Conservation (phyloP, 306 rosid species). For the Cucurbita pepo region DNA sequence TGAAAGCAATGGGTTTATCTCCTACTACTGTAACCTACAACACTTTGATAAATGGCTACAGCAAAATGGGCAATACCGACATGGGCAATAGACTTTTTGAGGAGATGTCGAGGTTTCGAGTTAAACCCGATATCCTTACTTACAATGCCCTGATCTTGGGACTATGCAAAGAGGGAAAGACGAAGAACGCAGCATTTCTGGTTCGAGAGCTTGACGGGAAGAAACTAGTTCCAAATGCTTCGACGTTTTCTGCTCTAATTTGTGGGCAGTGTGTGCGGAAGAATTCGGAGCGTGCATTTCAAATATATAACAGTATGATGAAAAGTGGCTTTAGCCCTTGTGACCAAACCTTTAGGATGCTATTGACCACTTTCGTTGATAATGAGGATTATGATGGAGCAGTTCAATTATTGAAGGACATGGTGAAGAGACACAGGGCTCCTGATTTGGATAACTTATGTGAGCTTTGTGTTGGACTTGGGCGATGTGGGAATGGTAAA, state of each 20-base stretch:
- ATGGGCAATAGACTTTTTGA: slow-evolving; percentile 46
- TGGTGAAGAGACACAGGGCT: slow-evolving; percentile 33
- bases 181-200: slow-evolving; percentile 62
- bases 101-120: slow-evolving; percentile 50
- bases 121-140: slow-evolving; percentile 56
- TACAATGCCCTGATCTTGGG: slow-evolving; percentile 75
- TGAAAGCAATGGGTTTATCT: slow-evolving; percentile 44
- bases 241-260: slow-evolving; percentile 68
- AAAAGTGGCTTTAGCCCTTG: slow-evolving; percentile 48
- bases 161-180: slow-evolving; percentile 69
- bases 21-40: slow-evolving; percentile 59
- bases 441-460: slow-evolving; percentile 32
- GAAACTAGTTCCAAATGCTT: slow-evolving; percentile 48
- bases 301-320: slow-evolving; percentile 55
- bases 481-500: slow-evolving; percentile 23
- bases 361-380: slow-evolving; percentile 38
- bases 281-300: slow-evolving; percentile 53
- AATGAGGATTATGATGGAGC: slow-evolving; percentile 71
- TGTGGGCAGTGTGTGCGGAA: slow-evolving; percentile 45
- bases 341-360: slow-evolving; percentile 31
- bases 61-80: slow-evolving; percentile 40
- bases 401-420: slow-evolving; percentile 44
- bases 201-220: slow-evolving; percentile 50
- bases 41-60: slow-evolving; percentile 52
- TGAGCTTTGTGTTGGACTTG: slow-evolving; percentile 44